Conservation (phyloP, 306 rosid genomes). For the Lablab purpureus region DNA sequence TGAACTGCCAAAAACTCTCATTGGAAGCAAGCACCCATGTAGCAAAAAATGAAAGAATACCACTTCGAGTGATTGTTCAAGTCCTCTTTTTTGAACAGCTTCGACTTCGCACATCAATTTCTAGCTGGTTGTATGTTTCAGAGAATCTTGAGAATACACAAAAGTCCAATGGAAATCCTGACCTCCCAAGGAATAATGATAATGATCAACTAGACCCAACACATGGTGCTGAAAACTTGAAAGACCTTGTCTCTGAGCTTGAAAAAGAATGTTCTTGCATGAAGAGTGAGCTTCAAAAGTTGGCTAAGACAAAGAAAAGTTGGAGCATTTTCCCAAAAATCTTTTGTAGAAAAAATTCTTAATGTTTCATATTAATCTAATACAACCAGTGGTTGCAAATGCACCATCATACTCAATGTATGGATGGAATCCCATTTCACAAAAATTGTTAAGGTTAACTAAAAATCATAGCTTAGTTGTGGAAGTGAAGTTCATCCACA, state of each 20-base stretch:
- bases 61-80: slow-evolving; percentile 80
- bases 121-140: slow-evolving; percentile 84
- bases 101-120: slow-evolving; percentile 84
- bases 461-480: slow-evolving; percentile 38
- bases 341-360: slow-evolving; percentile 62
- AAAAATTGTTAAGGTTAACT: slow-evolving; percentile 40
- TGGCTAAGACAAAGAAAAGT: slow-evolving; percentile 67
- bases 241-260: slow-evolving; percentile 72
- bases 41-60: slow-evolving; percentile 86
- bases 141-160: slow-evolving; percentile 70
- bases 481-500: slow-evolving; percentile 11
- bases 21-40: slow-evolving; percentile 90
- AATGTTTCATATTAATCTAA: slow-evolving; percentile 49
- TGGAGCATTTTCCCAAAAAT: slow-evolving; percentile 75
- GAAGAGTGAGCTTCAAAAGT: slow-evolving; percentile 70
- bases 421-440: slow-evolving; percentile 47
- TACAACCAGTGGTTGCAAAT: slow-evolving; percentile 44
- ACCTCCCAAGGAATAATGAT: slow-evolving; percentile 50
- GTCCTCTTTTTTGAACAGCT: slow-evolving; percentile 90
- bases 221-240: slow-evolving; percentile 60
- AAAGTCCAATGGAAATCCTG: slow-evolving; percentile 55
- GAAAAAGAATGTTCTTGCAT: slow-evolving; percentile 80
- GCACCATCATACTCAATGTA: slow-evolving; percentile 36
- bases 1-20: slow-evolving; percentile 87
- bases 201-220: slow-evolving; percentile 46